Evolutionary conservation across 805 yeast genomes (phyloP), one percentile per base, ranked within the genome.

Genomic region (Saturnispora dispora): DNA sequence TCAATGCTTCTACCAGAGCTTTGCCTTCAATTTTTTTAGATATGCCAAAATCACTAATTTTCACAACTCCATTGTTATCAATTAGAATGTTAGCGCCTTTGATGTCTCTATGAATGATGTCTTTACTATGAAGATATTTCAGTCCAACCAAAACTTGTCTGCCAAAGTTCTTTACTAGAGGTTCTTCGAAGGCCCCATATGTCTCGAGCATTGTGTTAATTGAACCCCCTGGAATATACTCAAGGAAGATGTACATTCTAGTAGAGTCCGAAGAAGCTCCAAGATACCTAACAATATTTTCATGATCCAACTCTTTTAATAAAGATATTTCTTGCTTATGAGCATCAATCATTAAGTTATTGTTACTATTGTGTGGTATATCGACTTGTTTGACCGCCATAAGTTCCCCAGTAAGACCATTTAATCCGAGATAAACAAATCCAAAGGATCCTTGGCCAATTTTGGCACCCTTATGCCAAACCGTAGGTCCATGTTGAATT

Each of bases 311-410:
- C 43, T 82, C 89, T 58, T 85, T 79, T 47, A 93, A 70, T 44
- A 93, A 66, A 41, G 74, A 71, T 81, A 91, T 87, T 67, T 89
- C 97, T 58, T 81, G 82, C 59, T 85, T 88, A 53, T 88, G 66
- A 0, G 96, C 95, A 55, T 84, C 88, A 15, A 86, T 78, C 84
- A 89, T 82, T 45, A 51, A 56, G 48, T 47, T 59, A 55, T 63
- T 62, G 50, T 71, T 51, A 43, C 68, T 45, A 54, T 60, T 59
- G 1, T 85, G 23, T 18, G 41, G 41, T 1, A 90, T 64, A 45
- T 83, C 85, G 1, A 93, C 96, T 64, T 90, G 96, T 63, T 93
- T 93, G 18, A 93, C 96, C 1, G 98, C 99, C 96, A 91, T 88
- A 48, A 93, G 72, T 63, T 89, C 98, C 42, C 99, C 99, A 0